A percentile compares a stretch with the other conserved stretches of the same genome.
Conservation (phyloP, 768 basidiomycete species). For the Gloeophyllum trabeum region DNA sequence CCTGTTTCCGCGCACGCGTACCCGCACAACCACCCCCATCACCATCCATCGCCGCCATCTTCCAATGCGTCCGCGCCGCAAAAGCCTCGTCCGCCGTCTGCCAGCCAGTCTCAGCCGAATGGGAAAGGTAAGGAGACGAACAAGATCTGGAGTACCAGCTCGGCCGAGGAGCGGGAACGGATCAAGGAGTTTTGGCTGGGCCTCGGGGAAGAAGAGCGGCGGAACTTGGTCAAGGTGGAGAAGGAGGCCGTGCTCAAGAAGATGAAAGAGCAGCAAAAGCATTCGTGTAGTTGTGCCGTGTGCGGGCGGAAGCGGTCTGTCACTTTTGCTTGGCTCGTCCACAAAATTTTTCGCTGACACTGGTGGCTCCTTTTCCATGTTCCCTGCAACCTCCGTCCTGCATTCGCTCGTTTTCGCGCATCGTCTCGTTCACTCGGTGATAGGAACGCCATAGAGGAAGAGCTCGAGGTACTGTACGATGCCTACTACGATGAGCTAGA, state of each 20-base stretch:
- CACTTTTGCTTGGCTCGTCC: slow-evolving; percentile 13
- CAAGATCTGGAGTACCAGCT: slow-evolving; percentile 94
- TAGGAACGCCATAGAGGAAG: slow-evolving; percentile 97
- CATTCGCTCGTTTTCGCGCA: background rate
- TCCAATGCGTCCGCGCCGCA: slow-evolving; percentile 25
- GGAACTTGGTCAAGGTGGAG: slow-evolving; percentile 92
- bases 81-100: slow-evolving; percentile 19
- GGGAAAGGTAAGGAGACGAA: slow-evolving; percentile 21
- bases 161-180: slow-evolving; percentile 86
- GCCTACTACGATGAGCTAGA: slow-evolving; percentile 99
- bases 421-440: slow-evolving; percentile 1
- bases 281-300: slow-evolving; percentile 90
- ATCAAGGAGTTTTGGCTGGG: slow-evolving; percentile 98
- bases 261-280: slow-evolving; percentile 99
- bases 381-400: background rate
- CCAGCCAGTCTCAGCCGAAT: slow-evolving; percentile 18
- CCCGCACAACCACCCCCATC: slow-evolving; percentile 38
- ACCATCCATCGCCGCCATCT: slow-evolving; percentile 40
- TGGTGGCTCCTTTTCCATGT: background rate
- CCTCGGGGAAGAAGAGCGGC: slow-evolving; percentile 82
- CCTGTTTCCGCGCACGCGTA: slow-evolving; percentile 40
- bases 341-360: slow-evolving; percentile 13
- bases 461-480: slow-evolving; percentile 99
- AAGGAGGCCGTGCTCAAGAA: slow-evolving; percentile 95
- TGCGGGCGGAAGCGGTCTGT: slow-evolving; percentile 94